Base-by-base conservation (phyloP, 2,329 filamentous ascomycete genomes). In the Pseudocercospora ulei region DNA sequence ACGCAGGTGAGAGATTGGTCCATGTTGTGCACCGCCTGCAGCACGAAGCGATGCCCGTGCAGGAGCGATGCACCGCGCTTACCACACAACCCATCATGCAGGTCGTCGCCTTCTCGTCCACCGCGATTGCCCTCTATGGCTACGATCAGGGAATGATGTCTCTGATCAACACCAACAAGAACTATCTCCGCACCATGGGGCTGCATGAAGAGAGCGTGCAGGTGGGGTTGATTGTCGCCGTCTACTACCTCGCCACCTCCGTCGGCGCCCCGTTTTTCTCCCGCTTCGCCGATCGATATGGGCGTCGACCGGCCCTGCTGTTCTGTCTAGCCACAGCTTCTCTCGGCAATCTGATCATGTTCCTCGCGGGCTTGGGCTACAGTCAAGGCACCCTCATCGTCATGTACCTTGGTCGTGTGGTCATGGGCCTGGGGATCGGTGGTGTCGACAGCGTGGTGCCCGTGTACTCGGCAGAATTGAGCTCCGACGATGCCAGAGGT, bases 201-300 rank as follows among this genome's bases (percentile, higher is more conserved):
- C 26, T 37, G 18, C 5, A 16, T 13, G 61, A 62, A 46, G 62
- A 68, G 19, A 67, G 66, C 3, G 65, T 71, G 1, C 50, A 76
- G 13, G 72, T 77, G 22, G 73, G 74, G 38, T 63, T 75, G 39
- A 73, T 76, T 38, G 73, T 78, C 9, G 70, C 71, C 2, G 64
- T 77, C 18, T 78, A 77, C 61, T 78, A 78, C 48, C 66, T 78
- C 4, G 73, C 73, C n/a, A 76, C 72, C 48, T 65, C 72, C 3
- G 56, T 71, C 2, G 73, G 74, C 8, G 71, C 73, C 2, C 67
- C 76, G 1, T 47, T 74, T 12, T 73, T 74, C 45, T 73, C 69
- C n/a, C 66, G 62, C 50, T 59, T 71, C 13, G 71, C 72, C 4
- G 73, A 78, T 47, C 60, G 54, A 28, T 62, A 63, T 34, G 73